These are phyloP conservation scores for Fusarium tupiense DNA, from an alignment of 2,329 filamentous ascomycete species.

Conservation along the genomic window DNA sequence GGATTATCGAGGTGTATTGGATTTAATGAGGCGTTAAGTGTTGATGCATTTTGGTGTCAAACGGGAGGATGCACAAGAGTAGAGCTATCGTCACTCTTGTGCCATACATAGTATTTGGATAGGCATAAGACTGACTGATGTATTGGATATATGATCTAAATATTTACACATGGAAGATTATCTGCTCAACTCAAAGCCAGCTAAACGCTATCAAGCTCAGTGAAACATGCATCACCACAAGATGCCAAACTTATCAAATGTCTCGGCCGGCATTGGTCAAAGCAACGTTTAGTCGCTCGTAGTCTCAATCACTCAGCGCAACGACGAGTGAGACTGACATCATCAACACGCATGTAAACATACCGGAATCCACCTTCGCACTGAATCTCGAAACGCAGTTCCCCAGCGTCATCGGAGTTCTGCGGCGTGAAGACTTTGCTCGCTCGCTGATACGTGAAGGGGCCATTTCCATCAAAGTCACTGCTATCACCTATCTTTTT, in stretches of 20 bases:
- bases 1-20: neutral
- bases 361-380: neutral
- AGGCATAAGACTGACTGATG: neutral
- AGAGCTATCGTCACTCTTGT: neutral
- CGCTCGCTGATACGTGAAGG: neutral
- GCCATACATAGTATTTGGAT: neutral
- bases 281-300: accelerated
- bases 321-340: neutral
- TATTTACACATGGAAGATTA: neutral
- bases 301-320: neutral
- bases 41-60: neutral
- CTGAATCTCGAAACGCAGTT: neutral
- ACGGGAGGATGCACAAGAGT: neutral
- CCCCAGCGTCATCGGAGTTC: neutral
- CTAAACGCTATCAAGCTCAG: neutral
- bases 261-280: neutral
- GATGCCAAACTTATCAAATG: neutral
- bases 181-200: neutral
- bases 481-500: neutral
- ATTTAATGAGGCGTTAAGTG: neutral
- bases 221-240: neutral
- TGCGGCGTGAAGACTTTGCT: neutral
- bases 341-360: neutral
- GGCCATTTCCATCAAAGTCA: neutral
- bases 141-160: neutral